phyloP scores from a whole-genome alignment of 257 asterid species.

The Ophiorrhiza pumila region DNA sequence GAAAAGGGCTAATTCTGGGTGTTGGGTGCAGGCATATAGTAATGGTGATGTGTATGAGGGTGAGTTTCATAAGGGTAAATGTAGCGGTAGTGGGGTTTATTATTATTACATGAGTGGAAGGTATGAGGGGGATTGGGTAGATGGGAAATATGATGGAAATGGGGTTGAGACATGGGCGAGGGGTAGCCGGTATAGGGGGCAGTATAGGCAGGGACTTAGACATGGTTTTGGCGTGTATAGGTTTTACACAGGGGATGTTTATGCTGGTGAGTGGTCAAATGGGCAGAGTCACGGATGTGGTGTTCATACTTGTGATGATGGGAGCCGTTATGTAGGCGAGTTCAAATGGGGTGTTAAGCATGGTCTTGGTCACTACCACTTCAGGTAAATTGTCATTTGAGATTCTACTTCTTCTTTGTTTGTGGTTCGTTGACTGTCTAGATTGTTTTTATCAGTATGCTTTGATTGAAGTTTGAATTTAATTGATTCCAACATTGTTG shows the following conservation, averaged over 20 bases:
- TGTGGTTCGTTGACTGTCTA: background rate
- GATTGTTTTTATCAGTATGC: background rate
- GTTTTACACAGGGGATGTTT: constrained; percentile 93
- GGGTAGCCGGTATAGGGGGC: constrained; percentile 86
- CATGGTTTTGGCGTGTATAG: constrained; percentile 88
- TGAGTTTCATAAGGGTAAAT: constrained; percentile 85
- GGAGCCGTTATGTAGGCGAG: constrained; percentile 81
- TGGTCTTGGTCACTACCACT: constrained; percentile 90
- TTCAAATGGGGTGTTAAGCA: constrained; percentile 92
- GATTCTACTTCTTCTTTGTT: background rate
- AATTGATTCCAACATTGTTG: background rate
- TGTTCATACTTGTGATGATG: constrained; percentile 83
- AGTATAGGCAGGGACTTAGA: constrained; percentile 82
- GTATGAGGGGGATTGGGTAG: constrained; percentile 91
- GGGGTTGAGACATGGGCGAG: constrained; percentile 94
- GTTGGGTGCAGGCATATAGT: constrained; percentile 73
- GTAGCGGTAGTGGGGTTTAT: constrained; percentile 94
- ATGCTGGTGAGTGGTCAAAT: constrained; percentile 92
- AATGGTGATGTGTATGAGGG: constrained; percentile 98
- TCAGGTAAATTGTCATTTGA: constrained; percentile 48
- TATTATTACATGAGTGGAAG: constrained; percentile 94
- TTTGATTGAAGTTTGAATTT: background rate
- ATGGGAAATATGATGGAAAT: constrained; percentile 86
- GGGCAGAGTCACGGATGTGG: constrained; percentile 96
- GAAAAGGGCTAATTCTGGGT: constrained; percentile 63